Evolutionary conservation across 1,284 basidiomycete genomes (phyloP).

Genomic region (Inonotus obliquus): DNA sequence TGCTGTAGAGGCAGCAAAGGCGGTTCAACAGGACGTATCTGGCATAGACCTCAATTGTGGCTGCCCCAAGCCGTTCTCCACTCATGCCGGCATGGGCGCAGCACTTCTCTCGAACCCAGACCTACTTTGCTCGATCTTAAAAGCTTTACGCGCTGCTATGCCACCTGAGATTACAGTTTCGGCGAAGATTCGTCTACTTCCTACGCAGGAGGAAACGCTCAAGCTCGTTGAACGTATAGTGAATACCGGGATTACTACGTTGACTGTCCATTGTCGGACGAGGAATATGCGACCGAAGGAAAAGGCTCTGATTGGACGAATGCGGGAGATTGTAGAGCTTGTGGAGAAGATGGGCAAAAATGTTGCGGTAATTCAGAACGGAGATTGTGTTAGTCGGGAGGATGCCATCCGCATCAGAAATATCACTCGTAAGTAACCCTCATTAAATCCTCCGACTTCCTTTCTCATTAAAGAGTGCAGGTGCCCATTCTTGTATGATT

Average conservation of each 20-base stretch:
- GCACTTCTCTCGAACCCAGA: slow-evolving; percentile 91
- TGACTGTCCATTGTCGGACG: slow-evolving; percentile 96
- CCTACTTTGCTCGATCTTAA: slow-evolving; percentile 82
- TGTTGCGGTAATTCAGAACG: slow-evolving; percentile 89
- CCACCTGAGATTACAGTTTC: slow-evolving; percentile 79
- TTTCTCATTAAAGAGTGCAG: slow-evolving; percentile 31
- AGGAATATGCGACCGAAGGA: slow-evolving; percentile 88
- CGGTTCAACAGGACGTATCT: slow-evolving; percentile 85
- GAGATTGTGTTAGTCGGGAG: slow-evolving; percentile 80
- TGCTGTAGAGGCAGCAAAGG: slow-evolving; percentile 87
- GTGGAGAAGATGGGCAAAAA: slow-evolving; percentile 65
- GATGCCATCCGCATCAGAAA: slow-evolving; percentile 75
- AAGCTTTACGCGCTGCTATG: slow-evolving; percentile 68
- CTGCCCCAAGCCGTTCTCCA: slow-evolving; percentile 95
- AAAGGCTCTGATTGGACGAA: slow-evolving; percentile 71
- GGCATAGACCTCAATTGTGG: slow-evolving; percentile 96
- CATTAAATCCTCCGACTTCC: background rate
- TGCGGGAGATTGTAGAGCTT: slow-evolving; percentile 83
- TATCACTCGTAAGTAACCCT: slow-evolving; percentile 56
- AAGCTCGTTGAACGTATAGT: slow-evolving; percentile 85
- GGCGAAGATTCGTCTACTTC: slow-evolving; percentile 89
- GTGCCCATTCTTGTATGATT: slow-evolving; percentile 93
- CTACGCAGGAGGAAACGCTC: slow-evolving; percentile 82
- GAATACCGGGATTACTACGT: slow-evolving; percentile 80
- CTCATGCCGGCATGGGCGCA: slow-evolving; percentile 94